A percentile compares a stretch with the other conserved stretches of the same genome.
Evolutionary conservation across 2,329 filamentous ascomycete species (phyloP).

Genomic region (Diaporthe sp.): DNA sequence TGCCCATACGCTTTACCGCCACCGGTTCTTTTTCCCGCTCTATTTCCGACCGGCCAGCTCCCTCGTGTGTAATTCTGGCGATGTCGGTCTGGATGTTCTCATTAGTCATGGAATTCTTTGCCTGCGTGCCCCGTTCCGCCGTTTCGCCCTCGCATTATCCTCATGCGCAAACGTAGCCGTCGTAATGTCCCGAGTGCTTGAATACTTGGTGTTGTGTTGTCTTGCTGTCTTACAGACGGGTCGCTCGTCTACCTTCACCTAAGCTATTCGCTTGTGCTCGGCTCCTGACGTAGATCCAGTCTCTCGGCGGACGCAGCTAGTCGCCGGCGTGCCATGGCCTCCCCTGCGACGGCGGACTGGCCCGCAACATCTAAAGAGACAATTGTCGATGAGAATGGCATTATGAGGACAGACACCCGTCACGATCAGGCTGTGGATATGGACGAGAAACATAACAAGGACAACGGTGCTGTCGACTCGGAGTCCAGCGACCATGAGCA

Average conservation of each 20-base stretch:
- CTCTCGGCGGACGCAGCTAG: background rate
- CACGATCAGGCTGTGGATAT: conserved; percentile 9
- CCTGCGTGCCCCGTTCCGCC: background rate
- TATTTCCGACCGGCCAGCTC: conserved; percentile 19
- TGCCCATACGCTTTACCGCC: conserved; percentile 9
- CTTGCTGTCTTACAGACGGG: background rate
- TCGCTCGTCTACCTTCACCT: background rate
- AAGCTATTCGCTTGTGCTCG: background rate
- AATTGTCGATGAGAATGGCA: conserved; percentile 7
- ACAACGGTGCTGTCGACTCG: conserved; percentile 41
- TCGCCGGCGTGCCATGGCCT: conserved; percentile 14
- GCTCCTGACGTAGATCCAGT: conserved; percentile 14
- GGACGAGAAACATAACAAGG: conserved; percentile 27
- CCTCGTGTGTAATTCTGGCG: conserved; percentile 5
- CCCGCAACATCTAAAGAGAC: background rate
- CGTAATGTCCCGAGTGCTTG: background rate
- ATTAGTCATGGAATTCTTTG: conserved; percentile 32
- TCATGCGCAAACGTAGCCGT: background rate
- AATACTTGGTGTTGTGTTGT: background rate
- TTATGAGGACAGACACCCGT: conserved; percentile 10
- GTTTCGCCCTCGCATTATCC: background rate
- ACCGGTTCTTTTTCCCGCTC: background rate
- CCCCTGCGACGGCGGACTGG: background rate
- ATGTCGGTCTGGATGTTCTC: conserved; percentile 27
- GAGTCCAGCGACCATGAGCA: conserved; percentile 45